Evolutionary conservation across 495 filamentous ascomycete species (phyloP).

Genomic region (Penicillium samsonianum): DNA sequence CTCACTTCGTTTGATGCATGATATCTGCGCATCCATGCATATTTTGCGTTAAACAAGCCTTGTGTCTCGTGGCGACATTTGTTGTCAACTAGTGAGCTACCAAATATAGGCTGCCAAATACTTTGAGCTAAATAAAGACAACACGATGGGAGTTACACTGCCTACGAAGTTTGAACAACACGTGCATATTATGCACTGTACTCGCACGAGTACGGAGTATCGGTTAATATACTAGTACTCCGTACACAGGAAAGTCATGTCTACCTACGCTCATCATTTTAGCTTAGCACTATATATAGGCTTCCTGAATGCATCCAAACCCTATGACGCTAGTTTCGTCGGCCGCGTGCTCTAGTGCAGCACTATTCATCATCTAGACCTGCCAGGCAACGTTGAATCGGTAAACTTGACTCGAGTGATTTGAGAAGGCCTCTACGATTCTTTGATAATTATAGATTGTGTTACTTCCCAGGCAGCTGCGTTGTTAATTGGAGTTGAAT

Average conservation of each 20-base stretch:
- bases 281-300: not conserved
- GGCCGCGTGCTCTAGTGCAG: not conserved
- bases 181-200: not conserved
- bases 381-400: not conserved
- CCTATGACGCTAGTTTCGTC: not conserved
- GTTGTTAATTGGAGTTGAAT: not conserved
- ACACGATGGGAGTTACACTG: not conserved
- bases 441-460: not conserved
- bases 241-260: not conserved
- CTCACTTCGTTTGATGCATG: not conserved
- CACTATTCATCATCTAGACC: not conserved
- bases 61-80: not conserved
- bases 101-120: not conserved
- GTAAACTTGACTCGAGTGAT: not conserved
- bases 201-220: not conserved
- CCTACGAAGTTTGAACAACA: not conserved
- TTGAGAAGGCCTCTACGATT: not conserved
- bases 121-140: not conserved
- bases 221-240: not conserved
- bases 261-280: not conserved
- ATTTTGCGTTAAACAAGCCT: not conserved
- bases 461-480: slow-evolving; percentile 2
- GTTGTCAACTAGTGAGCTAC: not conserved
- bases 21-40: not conserved
- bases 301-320: not conserved